These are phyloP conservation scores for Protomyces inundatus DNA, from an alignment of 1,139 yeast genomes.

Conservation along the genomic window DNA sequence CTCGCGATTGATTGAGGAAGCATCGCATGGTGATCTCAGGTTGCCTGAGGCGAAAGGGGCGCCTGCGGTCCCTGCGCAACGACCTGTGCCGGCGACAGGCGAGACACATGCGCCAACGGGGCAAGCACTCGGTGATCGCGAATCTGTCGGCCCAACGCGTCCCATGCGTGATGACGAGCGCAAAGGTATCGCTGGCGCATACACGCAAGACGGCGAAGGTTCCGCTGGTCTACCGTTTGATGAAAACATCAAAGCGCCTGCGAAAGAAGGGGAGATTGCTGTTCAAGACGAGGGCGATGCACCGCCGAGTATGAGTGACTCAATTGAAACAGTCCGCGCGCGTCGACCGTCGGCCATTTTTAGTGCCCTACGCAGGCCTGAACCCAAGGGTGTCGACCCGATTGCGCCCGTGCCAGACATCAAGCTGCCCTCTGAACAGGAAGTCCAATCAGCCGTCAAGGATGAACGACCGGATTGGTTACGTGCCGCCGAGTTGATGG, in stretches of 20 bases:
- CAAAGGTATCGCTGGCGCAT: slow-evolving; percentile 15
- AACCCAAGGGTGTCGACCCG: slow-evolving; percentile 5
- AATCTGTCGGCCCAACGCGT: slow-evolving; percentile 19
- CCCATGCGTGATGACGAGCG: slow-evolving; percentile 8
- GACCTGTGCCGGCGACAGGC: slow-evolving; percentile 20
- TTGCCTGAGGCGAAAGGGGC: not conserved
- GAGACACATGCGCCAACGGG: slow-evolving; percentile 19
- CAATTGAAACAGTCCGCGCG: slow-evolving; percentile 10
- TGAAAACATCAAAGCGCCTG: slow-evolving; percentile 2
- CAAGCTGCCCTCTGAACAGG: slow-evolving; percentile 1
- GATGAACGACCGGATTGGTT: slow-evolving; percentile 25
- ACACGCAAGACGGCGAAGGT: slow-evolving; percentile 28
- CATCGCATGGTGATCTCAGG: slow-evolving; percentile 13
- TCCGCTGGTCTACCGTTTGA: slow-evolving; percentile 28
- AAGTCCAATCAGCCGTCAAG: not conserved
- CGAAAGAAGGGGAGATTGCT: slow-evolving; percentile 16
- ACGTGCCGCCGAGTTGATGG: slow-evolving; percentile 26
- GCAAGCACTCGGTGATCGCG: slow-evolving; percentile 3
- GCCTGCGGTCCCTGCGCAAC: slow-evolving; percentile 12
- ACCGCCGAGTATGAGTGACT: slow-evolving; percentile 13
- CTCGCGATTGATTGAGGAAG: slow-evolving; percentile 10
- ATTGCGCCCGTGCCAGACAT: slow-evolving; percentile 13
- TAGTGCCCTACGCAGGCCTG: slow-evolving; percentile 1
- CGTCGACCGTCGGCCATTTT: slow-evolving; percentile 14
- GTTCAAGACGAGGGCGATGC: slow-evolving; percentile 16